phyloP scores from a whole-genome alignment of 2,329 filamentous ascomycete genomes.

The Neofusicoccum sp. region DNA sequence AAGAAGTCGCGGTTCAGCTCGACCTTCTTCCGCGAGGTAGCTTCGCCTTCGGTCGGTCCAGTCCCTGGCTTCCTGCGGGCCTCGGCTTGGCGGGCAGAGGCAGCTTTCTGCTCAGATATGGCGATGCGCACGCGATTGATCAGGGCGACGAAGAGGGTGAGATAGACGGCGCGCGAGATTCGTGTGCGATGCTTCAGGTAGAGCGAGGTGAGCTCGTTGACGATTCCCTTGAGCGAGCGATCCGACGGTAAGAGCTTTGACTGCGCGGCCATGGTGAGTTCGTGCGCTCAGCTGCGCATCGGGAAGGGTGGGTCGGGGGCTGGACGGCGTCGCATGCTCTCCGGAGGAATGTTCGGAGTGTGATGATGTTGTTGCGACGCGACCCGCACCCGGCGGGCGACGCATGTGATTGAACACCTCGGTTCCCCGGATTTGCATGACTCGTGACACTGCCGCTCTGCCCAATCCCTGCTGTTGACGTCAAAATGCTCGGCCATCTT shows the following conservation, averaged over 20 bases:
- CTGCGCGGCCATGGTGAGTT: conserved; percentile 37
- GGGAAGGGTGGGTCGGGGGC: neutral
- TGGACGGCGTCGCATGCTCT: conserved; percentile 16
- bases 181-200: conserved; percentile 41
- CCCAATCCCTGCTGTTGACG: conserved; percentile 2
- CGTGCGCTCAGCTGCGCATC: conserved; percentile 11
- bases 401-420: conserved; percentile 18
- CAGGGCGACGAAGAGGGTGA: conserved; percentile 41
- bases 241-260: conserved; percentile 38
- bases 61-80: conserved; percentile 52
- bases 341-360: conserved; percentile 1
- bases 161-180: conserved; percentile 43
- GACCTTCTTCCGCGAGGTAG: conserved; percentile 67
- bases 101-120: conserved; percentile 88
- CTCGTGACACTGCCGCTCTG: conserved; percentile 7
- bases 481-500: conserved; percentile 3
- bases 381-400: conserved; percentile 1
- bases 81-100: conserved; percentile 66
- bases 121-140: conserved; percentile 84
- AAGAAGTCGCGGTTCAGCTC: conserved; percentile 89
- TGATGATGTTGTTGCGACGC: conserved; percentile 15
- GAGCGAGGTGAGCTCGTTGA: conserved; percentile 37
- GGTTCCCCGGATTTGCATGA: conserved; percentile 18
- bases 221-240: conserved; percentile 34
- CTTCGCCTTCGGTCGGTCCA: conserved; percentile 34